Evolutionary conservation across 139 green algal species (phyloP), one percentile per base, ranked within the genome.

Genomic region (Coccomyxa sp.): DNA sequence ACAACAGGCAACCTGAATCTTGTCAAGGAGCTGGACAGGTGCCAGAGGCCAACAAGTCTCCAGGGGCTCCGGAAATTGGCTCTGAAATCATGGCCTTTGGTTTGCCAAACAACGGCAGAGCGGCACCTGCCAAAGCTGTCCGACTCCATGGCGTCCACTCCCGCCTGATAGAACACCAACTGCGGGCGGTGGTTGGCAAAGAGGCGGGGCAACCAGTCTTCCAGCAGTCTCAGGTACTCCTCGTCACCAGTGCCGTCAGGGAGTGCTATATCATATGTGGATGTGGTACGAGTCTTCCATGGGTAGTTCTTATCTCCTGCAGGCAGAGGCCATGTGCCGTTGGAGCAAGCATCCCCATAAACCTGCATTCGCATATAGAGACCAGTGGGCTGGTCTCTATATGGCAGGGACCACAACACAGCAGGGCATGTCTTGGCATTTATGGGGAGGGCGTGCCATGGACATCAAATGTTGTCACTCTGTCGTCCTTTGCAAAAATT

Each of bases 381-480:
- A n/a, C n/a, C n/a, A 51, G 3, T 51, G 38, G 38, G 7, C 38
- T 51, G 38, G 38, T 51, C 38, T 7, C 38, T 7, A 51, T 51
- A 51, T 51, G 38, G 38, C 38, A 71, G 9, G 63, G 63, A 71
- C 1, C 17, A 78, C 30, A 51, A 51, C 7, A 51, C 38, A 51
- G 38, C 38, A 51, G 38, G 7, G 38, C 38, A 51, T 3, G 38
- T 51, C 38, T 51, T 51, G 38, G 38, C 38, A 51, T 23, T 4
- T 4, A 75, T 7, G 1, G 7, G 15, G 27, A 78, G 27, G 9
- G 23, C 84, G 13, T 87, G 83, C 91, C 92, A 63, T 92, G 90
- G 82, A 93, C 89, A 76, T 91, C 92, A 81, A 94, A 95, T 14
- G 92, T 94, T 27, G 90, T 87, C 30, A 95, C 89, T 13, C 89